These are phyloP conservation scores for Triticum dicoccoides DNA, from an alignment of 176 grass and related monocot genomes.

Conservation along the genomic window DNA sequence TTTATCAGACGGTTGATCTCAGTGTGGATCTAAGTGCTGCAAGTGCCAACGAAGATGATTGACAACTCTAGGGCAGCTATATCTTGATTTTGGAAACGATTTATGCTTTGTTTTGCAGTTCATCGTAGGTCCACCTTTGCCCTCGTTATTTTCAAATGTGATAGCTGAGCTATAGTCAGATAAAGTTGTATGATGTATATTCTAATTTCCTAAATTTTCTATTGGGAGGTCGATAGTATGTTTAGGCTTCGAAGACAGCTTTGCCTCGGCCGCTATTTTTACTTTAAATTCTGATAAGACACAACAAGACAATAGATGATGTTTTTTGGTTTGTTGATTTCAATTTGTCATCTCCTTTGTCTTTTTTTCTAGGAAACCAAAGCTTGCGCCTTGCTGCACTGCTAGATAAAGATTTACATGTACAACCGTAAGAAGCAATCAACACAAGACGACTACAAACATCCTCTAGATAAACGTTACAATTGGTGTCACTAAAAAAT, in stretches of 20 bases:
- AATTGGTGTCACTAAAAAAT: too few relatives aligned
- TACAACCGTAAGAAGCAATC: too few relatives aligned
- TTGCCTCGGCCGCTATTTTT: background rate
- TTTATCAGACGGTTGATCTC: slow-evolving; percentile 60
- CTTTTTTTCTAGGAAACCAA: too few relatives aligned
- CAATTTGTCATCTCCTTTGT: too few relatives aligned
- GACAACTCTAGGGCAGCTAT: slow-evolving; percentile 6
- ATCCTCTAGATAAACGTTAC: too few relatives aligned
- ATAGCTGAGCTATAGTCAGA: background rate
- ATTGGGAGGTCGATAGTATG: background rate
- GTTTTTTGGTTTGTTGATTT: too few relatives aligned
- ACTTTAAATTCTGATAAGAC: too few relatives aligned
- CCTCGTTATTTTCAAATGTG: background rate
- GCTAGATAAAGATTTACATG: too few relatives aligned
- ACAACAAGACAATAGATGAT: too few relatives aligned
- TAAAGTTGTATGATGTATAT: slow-evolving; percentile 14
- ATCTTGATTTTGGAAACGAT: slow-evolving; percentile 15
- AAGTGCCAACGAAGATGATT: slow-evolving; percentile 73
- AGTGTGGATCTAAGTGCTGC: slow-evolving; percentile 89
- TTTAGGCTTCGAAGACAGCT: background rate
- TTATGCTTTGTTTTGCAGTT: slow-evolving; percentile 1
- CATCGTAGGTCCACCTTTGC: slow-evolving; percentile 13
- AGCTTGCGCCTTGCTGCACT: too few relatives aligned
- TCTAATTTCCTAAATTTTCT: background rate
- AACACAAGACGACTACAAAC: too few relatives aligned